Base-by-base conservation (phyloP, 805 yeast genomes). In the Starmerella powellii region DNA sequence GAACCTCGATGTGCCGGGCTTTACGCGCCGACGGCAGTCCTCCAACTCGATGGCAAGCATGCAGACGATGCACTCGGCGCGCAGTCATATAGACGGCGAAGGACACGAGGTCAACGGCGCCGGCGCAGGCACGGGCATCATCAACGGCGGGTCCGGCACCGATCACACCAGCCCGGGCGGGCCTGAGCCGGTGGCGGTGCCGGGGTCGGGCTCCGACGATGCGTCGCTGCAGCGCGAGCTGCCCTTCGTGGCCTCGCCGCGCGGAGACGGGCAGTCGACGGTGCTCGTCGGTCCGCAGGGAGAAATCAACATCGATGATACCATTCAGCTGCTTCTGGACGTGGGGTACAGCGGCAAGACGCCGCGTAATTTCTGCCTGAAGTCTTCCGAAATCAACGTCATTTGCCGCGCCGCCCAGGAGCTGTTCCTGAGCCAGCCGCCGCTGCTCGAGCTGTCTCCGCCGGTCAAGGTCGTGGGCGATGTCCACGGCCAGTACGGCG, bases 331-430 rank as follows among this genome's bases (percentile, higher is more conserved):
- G 53, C 69, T 91, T 49, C 68, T 91, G 49, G 97, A 91, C 63
- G 95, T 95, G 1, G 99, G 97, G 8, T 91, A 91, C 63, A 74
- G 87, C 11, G 97, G 96, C 6, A 91, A 88, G 60, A 72, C 94
- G 56, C 85, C 95, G 8, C 86, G 63, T 73, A 76, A 47, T 79
- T 51, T 91, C 35, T 87, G 97, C 61, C 66, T 91, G 43, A 88
- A 88, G 56, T 83, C 80, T 60, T 68, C 79, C n/a, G 96, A 91
- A 58, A 87, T 91, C 49, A 81, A 86, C 20, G 70, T 76, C 50
- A 78, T 91, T 34, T 91, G 98, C 64, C 72, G 82, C 31, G 74
- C 76, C 31, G 94, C 96, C 3, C 71, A 95, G 47, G 95, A 91
- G 56, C 78, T 88, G 13, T 84, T 91, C 55, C 64, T 91, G 44